Evolutionary conservation across 495 filamentous ascomycete species (phyloP), one percentile per base, ranked within the genome.

Genomic region (Xylaria flabelliformis): DNA sequence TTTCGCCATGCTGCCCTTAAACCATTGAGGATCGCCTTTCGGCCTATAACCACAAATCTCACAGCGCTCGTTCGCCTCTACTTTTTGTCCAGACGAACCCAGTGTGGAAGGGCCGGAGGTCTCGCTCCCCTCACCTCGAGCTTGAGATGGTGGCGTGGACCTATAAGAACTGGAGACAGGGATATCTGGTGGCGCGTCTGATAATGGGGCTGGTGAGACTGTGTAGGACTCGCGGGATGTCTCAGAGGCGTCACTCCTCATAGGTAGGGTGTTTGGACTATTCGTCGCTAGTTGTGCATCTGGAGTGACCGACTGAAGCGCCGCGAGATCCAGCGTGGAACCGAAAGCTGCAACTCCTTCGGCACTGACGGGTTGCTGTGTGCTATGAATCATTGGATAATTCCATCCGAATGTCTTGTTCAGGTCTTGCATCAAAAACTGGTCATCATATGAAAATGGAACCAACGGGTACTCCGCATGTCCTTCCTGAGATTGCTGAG

Each of bases 1-100:
- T 75, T 86, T 86, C 68, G 84, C 81, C 85, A 86, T 86, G 75
- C 83, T 85, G 24, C 85, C 85, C 65, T 83, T 83, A 71, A 85
- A 86, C 85, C 85, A 86, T 66, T 84, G 82, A n/a, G 85, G 85
- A 62, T 85, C 81, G 15, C 85, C 85, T 72, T 85, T 83, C 2
- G 85, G 85, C 7, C 83, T 82, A 77, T 86, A 86, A 1, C 82
- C 85, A 73, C 85, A 86, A 62, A 85, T 74, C 26, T 85, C 81
- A 67, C 85, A 86, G 50, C 76, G 73, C 17, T 81, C 75, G 58
- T 82, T 73, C 12, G 83, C 78, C 64, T 84, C 82, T 5, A 81
- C 70, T 58, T 83, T 81, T 24, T 77, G 74, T 7, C 71, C 67
- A 2, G 73, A 42, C 46, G 78, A 76, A 4, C 71, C 72, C 39